Evolutionary conservation across 2,329 filamentous ascomycete species (phyloP).

Genomic region (Penicillium sumatraense): DNA sequence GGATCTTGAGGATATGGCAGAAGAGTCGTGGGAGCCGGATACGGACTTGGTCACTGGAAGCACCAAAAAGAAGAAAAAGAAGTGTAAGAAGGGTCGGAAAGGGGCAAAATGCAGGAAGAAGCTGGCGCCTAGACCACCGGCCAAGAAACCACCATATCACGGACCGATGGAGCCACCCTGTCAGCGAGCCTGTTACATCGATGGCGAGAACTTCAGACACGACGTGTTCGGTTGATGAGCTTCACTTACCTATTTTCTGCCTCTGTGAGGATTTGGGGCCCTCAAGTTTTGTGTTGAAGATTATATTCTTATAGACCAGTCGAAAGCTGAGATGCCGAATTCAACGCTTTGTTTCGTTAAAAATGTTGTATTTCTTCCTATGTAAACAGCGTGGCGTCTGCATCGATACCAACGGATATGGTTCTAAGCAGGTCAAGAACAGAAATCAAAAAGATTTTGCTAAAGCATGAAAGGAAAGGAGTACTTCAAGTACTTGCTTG

Average conservation of each 20-base stretch:
- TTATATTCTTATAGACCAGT: background rate
- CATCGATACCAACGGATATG: no score
- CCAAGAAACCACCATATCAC: background rate
- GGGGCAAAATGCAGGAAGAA: constrained; percentile 19
- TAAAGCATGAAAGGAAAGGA: background rate
- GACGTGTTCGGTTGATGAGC: constrained; percentile 5
- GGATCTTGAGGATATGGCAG: background rate
- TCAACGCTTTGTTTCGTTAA: background rate
- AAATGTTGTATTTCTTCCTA: background rate
- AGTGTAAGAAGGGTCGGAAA: constrained; percentile 19
- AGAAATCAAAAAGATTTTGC: background rate
- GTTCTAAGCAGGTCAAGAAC: no score
- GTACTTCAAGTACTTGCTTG: background rate
- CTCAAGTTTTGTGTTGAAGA: background rate
- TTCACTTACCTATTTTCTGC: background rate
- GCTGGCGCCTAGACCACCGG: background rate
- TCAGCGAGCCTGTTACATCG: constrained; percentile 20
- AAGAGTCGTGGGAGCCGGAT: constrained; percentile 4
- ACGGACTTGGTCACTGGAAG: constrained; percentile 12
- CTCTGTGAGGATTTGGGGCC: background rate
- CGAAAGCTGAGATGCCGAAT: background rate
- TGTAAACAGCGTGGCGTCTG: background rate
- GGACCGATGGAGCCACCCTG: constrained; percentile 1
- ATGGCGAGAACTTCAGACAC: constrained; percentile 14
- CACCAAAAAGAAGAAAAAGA: constrained; percentile 11